Conservation (phyloP, 371 early-diverging fungal species). For the Mucor piriformis region DNA sequence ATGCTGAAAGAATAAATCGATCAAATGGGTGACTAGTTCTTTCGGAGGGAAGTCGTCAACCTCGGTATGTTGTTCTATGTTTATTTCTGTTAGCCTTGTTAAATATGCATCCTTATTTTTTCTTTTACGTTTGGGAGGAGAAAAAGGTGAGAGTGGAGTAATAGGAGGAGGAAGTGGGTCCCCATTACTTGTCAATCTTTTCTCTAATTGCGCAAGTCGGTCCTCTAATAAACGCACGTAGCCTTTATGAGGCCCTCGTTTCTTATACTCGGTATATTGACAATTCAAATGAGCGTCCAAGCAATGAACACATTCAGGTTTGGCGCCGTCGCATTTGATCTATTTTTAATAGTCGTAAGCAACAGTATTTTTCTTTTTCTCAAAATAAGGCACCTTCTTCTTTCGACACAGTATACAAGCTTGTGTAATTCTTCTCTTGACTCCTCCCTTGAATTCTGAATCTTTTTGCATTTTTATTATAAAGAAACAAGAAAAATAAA, state of each 20-base stretch:
- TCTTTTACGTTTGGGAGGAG: neutral
- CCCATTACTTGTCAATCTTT: constrained; percentile 42
- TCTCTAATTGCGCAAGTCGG: constrained; percentile 68
- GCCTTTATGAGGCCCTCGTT: constrained; percentile 83
- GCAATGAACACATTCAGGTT: constrained; percentile 83
- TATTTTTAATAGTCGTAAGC: constrained; percentile 19
- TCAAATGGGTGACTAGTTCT: constrained; percentile 56
- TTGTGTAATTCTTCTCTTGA: constrained; percentile 64
- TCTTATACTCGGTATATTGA: constrained; percentile 75
- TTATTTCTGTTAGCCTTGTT: too few relatives aligned
- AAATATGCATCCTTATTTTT: neutral
- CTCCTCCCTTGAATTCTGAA: neutral
- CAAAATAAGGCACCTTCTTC: constrained; percentile 64
- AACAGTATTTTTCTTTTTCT: constrained; percentile 17
- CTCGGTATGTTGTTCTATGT: neutral
- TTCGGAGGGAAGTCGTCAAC: constrained; percentile 43
- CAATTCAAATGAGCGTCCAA: constrained; percentile 64
- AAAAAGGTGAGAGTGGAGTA: neutral
- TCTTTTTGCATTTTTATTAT: neutral
- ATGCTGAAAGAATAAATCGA: constrained; percentile 63
- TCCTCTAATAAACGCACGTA: constrained; percentile 75
- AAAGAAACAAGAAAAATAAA: neutral
- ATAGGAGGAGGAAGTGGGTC: constrained; percentile 15
- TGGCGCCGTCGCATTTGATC: constrained; percentile 83
- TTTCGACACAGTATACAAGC: constrained; percentile 82